Conservation (phyloP, 352 stramenopile genomes). For the Phytophthora tentaculata region DNA sequence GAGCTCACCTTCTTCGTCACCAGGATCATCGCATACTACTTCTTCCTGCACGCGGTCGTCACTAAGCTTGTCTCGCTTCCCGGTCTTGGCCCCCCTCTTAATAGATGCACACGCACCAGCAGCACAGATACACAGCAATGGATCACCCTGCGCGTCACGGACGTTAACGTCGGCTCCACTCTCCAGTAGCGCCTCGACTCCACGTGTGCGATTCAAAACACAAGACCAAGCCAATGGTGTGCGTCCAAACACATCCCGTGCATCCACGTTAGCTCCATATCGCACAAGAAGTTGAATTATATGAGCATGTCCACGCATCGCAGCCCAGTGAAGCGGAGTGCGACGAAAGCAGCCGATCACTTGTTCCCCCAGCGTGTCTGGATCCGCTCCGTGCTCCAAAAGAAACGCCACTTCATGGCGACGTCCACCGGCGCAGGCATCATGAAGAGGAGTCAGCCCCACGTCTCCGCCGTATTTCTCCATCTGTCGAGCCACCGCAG, state of each 20-base stretch:
- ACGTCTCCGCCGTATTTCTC: slow-evolving; percentile 83
- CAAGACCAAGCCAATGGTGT: slow-evolving; percentile 77
- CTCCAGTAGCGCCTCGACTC: slow-evolving; percentile 61
- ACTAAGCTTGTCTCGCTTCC: slow-evolving; percentile 29
- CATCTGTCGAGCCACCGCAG: slow-evolving; percentile 70
- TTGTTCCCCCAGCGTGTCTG: slow-evolving; percentile 74
- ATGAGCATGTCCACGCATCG: slow-evolving; percentile 70
- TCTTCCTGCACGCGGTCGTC: slow-evolving; percentile 34
- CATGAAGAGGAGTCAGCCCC: slow-evolving; percentile 77
- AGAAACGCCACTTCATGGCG: slow-evolving; percentile 70
- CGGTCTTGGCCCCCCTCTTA: slow-evolving; percentile 30
- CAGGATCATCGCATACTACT: slow-evolving; percentile 25
- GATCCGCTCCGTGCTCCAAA: slow-evolving; percentile 69
- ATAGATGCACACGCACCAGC: slow-evolving; percentile 49
- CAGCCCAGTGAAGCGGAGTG: slow-evolving; percentile 81
- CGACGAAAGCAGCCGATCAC: slow-evolving; percentile 69
- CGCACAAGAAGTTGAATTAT: slow-evolving; percentile 68
- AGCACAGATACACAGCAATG: slow-evolving; percentile 71
- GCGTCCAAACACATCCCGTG: slow-evolving; percentile 70
- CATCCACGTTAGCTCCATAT: slow-evolving; percentile 64
- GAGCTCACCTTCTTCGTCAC: slow-evolving; percentile 33
- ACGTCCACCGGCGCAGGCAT: slow-evolving; percentile 60
- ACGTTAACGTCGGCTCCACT: slow-evolving; percentile 67
- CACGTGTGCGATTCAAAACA: slow-evolving; percentile 68
- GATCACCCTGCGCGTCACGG: slow-evolving; percentile 65